Evolutionary conservation across 495 filamentous ascomycete genomes (phyloP).

Genomic region (Penicillium desertorum): DNA sequence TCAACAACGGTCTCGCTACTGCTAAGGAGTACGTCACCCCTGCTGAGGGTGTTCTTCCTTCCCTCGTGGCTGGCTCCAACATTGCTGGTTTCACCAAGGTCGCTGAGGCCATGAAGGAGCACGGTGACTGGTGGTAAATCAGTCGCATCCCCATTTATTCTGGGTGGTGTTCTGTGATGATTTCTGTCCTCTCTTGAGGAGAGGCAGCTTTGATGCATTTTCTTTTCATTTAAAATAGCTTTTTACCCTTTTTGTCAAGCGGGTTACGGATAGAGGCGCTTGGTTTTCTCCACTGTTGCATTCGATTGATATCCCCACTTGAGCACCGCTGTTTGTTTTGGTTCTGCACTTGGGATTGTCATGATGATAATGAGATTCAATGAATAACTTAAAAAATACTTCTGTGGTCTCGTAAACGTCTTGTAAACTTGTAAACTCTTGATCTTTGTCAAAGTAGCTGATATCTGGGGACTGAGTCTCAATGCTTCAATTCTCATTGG

Average conservation of each 20-base stretch:
- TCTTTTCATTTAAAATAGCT: slow-evolving; percentile 22
- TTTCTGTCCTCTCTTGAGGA: slow-evolving; percentile 18
- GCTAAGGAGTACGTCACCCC: slow-evolving; percentile 82
- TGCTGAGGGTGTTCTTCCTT: slow-evolving; percentile 79
- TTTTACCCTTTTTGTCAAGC: slow-evolving; percentile 32
- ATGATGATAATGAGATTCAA: slow-evolving; percentile 35
- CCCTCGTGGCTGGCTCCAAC: slow-evolving; percentile 88
- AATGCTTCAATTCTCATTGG: background rate
- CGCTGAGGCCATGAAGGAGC: slow-evolving; percentile 88
- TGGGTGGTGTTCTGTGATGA: slow-evolving; percentile 13
- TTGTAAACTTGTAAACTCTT: background rate
- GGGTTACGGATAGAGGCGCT: slow-evolving; percentile 43
- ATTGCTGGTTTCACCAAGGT: slow-evolving; percentile 98
- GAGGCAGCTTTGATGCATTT: slow-evolving; percentile 26
- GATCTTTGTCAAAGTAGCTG: background rate
- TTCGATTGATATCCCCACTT: slow-evolving; percentile 35
- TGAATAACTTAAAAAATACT: slow-evolving; percentile 18
- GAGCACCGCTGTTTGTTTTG: slow-evolving; percentile 24
- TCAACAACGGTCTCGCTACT: slow-evolving; percentile 86
- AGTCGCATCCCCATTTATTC: slow-evolving; percentile 12
- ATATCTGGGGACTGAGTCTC: background rate
- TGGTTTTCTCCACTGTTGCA: slow-evolving; percentile 33
- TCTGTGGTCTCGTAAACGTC: background rate
- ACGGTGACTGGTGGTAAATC: slow-evolving; percentile 91
- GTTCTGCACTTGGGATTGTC: slow-evolving; percentile 24